phyloP scores from a whole-genome alignment of 306 rosid genomes.

The Glycine tomentella region DNA sequence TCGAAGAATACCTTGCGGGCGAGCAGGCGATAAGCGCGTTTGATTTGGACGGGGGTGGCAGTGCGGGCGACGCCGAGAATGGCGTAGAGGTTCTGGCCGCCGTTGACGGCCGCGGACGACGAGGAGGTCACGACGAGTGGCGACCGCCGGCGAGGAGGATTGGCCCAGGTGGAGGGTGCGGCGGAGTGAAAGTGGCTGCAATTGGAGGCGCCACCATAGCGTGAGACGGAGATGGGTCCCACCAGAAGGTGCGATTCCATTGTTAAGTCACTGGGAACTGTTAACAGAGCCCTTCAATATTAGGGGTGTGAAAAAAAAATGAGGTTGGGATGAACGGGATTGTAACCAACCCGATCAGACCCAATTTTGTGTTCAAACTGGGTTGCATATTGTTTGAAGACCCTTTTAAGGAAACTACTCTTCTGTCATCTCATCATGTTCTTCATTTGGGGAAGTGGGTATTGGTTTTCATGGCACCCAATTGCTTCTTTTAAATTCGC shows the following conservation, averaged over 20 bases:
- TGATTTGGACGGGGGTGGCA: constrained; percentile 72
- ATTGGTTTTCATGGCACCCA: not conserved
- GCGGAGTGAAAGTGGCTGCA: constrained; percentile 46
- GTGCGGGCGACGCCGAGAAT: constrained; percentile 67
- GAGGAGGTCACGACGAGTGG: constrained; percentile 43
- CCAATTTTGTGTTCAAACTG: too few species aligned
- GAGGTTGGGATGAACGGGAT: too few species aligned
- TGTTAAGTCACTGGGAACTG: constrained; percentile 31
- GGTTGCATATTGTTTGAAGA: too few species aligned
- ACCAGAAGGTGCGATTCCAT: constrained; percentile 74
- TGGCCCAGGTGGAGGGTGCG: constrained; percentile 29
- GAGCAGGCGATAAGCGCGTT: constrained; percentile 89
- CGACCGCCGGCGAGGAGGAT: constrained; percentile 35
- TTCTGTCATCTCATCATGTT: not conserved
- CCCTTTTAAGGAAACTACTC: not conserved
- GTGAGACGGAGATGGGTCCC: constrained; percentile 64
- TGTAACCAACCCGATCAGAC: too few species aligned
- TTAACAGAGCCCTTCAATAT: not conserved
- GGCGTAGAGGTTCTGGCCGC: constrained; percentile 67
- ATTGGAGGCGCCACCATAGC: constrained; percentile 42
- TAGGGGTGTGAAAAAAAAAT: too few species aligned
- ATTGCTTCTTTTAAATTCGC: not conserved
- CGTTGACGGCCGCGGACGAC: constrained; percentile 49
- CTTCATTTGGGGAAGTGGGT: constrained; percentile 8
- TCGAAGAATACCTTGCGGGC: constrained; percentile 74